phyloP scores from a whole-genome alignment of 768 basidiomycete species.

The Porphyrellus cyaneotinctus region DNA sequence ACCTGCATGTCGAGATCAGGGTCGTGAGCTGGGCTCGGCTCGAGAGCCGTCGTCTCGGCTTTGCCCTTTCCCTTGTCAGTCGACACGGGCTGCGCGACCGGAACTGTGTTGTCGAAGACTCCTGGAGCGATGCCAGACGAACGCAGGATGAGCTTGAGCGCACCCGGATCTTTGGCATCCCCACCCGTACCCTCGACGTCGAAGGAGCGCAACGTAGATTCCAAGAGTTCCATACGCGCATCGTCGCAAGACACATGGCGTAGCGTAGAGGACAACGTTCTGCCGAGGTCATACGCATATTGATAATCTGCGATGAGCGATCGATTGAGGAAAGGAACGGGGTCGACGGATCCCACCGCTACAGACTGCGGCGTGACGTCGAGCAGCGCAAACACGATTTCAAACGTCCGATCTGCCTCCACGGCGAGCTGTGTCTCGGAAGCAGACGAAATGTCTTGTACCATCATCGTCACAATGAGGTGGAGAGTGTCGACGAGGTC shows the following conservation, averaged over 20 bases:
- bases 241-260: slow-evolving; percentile 50
- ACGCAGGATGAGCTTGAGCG: slow-evolving; percentile 58
- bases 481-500: slow-evolving; percentile 69
- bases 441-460: slow-evolving; percentile 44
- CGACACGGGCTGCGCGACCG: slow-evolving; percentile 27
- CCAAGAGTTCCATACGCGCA: slow-evolving; percentile 53
- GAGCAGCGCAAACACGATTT: slow-evolving; percentile 55
- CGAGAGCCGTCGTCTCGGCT: slow-evolving; percentile 30
- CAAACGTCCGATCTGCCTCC: slow-evolving; percentile 53
- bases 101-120: slow-evolving; percentile 18
- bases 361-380: slow-evolving; percentile 34
- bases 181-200: slow-evolving; percentile 20
- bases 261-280: slow-evolving; percentile 44
- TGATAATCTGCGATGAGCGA: slow-evolving; percentile 72
- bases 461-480: slow-evolving; percentile 45
- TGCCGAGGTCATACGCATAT: slow-evolving; percentile 56
- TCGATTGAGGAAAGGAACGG: slow-evolving; percentile 61
- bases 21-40: slow-evolving; percentile 24
- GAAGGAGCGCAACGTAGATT: slow-evolving; percentile 45
- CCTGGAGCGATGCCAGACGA: slow-evolving; percentile 50
- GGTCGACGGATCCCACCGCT: slow-evolving; percentile 13
- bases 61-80: slow-evolving; percentile 41
- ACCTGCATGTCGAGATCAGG: slow-evolving; percentile 54
- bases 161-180: slow-evolving; percentile 44
- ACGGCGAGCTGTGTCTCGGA: slow-evolving; percentile 41